These are phyloP conservation scores for Ceratocystis lukuohia DNA, from an alignment of 2,329 filamentous ascomycete genomes.

Conservation along the genomic window DNA sequence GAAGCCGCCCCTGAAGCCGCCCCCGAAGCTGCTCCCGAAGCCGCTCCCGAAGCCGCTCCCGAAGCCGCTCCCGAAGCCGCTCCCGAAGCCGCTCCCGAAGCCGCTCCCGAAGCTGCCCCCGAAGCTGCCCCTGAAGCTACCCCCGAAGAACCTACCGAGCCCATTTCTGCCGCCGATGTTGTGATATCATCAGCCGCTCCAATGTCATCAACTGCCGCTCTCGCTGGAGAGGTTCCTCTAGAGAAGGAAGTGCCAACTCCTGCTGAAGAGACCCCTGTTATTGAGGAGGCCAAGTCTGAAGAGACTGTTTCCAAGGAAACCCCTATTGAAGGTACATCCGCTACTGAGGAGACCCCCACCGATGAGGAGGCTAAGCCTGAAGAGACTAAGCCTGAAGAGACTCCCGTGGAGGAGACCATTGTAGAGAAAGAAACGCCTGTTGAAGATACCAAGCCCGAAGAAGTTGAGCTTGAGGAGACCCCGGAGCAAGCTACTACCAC, in stretches of 20 bases:
- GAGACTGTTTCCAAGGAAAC: slow-evolving; percentile 42
- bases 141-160: slow-evolving; percentile 1
- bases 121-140: not conserved
- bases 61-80: not conserved
- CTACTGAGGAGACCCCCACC: slow-evolving; percentile 37
- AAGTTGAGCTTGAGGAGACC: not conserved
- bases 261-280: slow-evolving; percentile 35
- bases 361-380: slow-evolving; percentile 21
- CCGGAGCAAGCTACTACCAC: not conserved
- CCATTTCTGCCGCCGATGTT: slow-evolving; percentile 7
- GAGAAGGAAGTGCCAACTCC: slow-evolving; percentile 24
- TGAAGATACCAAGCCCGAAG: slow-evolving; percentile 32
- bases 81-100: not conserved
- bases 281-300: slow-evolving; percentile 48
- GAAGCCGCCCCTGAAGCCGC: slow-evolving; percentile 16
- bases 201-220: slow-evolving; percentile 5
- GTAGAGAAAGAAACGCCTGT: slow-evolving; percentile 21
- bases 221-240: slow-evolving; percentile 14
- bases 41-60: not conserved
- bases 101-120: slow-evolving; percentile 11
- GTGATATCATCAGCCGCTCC: slow-evolving; percentile 10
- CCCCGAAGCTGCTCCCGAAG: not conserved
- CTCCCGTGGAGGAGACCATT: slow-evolving; percentile 43
- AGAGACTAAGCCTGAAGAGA: slow-evolving; percentile 29
- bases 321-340: slow-evolving; percentile 13